Evolutionary conservation across 768 basidiomycete genomes (phyloP), one percentile per base, ranked within the genome.

Genomic region (Macrolepiota albuminosa): DNA sequence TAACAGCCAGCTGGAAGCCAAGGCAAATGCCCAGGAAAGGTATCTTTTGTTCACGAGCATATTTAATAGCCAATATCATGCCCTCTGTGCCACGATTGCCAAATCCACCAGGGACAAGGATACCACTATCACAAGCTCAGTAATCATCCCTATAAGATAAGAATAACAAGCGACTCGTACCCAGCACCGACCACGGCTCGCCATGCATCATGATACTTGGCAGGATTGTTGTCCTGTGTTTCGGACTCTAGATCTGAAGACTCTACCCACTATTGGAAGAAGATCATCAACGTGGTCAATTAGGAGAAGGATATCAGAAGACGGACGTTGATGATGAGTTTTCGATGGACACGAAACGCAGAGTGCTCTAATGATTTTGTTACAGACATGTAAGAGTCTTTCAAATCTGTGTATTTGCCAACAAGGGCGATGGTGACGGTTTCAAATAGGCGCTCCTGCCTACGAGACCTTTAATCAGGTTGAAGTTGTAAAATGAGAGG

Each of bases 351-450:
- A 46, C 93, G 85, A 77, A 98, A 93, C 1, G 95, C 93, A 6
- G 95, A 95, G 73, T 99, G 96, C 73, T 99, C 96, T 39, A 99
- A 80, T 24, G 97, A 86, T 79, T 99, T 99, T 68, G 87, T 88
- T 58, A 99, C 96, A 33, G 91, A 94, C 93, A 98, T 98, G 72
- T 99, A 99, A 31, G 95, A 97, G 73, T 99, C 96, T 74, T 94
- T 92, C 50, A 98, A 79, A 64, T 93, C 87, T 13, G 95, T 98
- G 78, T 99, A 99, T 75, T 99, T 99, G 48, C 96, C 96, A 16
- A 99, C 95, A 54, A 99, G 80, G 24, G 89, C 93, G 62, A 99
- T 90, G 48, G 84, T 84, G 48, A 97, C 94, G 9, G 83, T 82
- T 66, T 98, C 95, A 70, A 89, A 96, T 6, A 94, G 78, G 43